Percentiles rank a stretch among this genome's conserved stretches.
These are phyloP conservation scores for Goffeauzyma gilvescens DNA, from an alignment of 768 basidiomycete species.

Conservation along the genomic window DNA sequence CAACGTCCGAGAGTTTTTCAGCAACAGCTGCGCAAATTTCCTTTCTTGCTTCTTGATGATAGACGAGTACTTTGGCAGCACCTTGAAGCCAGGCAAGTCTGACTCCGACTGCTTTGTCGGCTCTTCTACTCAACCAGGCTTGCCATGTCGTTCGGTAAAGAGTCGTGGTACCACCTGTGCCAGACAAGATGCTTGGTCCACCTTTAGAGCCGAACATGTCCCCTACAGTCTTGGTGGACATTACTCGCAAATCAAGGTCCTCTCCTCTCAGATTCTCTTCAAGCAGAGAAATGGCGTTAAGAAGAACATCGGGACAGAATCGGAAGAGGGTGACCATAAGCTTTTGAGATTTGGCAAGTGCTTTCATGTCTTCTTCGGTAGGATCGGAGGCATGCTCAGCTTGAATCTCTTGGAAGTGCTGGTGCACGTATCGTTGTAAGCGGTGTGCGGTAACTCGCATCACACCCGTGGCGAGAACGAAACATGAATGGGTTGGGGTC, in stretches of 20 bases:
- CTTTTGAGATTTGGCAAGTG: conserved; percentile 47
- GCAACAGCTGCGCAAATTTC: conserved; percentile 40
- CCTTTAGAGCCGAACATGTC: conserved; percentile 49
- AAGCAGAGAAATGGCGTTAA: conserved; percentile 79
- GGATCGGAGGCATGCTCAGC: conserved; percentile 32
- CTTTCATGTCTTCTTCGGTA: conserved; percentile 16
- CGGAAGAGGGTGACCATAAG: conserved; percentile 67
- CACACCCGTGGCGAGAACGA: conserved; percentile 4
- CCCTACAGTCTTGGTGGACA: conserved; percentile 73
- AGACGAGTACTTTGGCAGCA: conserved; percentile 42
- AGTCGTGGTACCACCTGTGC: neutral
- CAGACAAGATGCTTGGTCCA: neutral
- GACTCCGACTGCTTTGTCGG: conserved; percentile 53
- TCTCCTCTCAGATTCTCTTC: conserved; percentile 75
- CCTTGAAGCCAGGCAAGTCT: conserved; percentile 63
- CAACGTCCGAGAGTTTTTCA: conserved; percentile 60
- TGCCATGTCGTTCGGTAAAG: conserved; percentile 45
- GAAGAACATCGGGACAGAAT: conserved; percentile 59
- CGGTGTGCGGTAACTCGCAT: conserved; percentile 3
- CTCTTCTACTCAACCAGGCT: conserved; percentile 58
- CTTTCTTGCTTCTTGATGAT: conserved; percentile 48
- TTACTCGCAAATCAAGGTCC: conserved; percentile 46
- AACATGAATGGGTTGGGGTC: conserved; percentile 2
- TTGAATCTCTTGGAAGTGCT: conserved; percentile 76
- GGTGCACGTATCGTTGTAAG: conserved; percentile 33